Evolutionary conservation across 2,329 filamentous ascomycete genomes (phyloP), one percentile per base, ranked within the genome.

Genomic region (Aureobasidium zeae): DNA sequence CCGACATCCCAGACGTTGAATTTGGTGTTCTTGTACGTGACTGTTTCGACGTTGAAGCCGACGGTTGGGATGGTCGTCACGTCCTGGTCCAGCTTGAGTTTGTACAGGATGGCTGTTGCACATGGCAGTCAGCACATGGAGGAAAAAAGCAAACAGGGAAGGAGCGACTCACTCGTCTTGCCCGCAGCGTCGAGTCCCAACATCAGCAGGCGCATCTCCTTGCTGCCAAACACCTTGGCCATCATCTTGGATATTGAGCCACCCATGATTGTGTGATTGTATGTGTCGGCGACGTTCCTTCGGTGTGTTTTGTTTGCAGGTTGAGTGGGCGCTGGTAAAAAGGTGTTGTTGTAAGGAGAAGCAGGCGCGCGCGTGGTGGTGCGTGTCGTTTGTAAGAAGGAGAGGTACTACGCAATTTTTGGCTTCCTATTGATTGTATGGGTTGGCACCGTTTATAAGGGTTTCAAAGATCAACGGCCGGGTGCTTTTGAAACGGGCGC

Each of bases 1-100:
- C 91, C 91, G 63, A 98, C 91, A 75, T 96, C 91, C 91, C 91
- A 98, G 66, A 98, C 91, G 68, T 89, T 96, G 78, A 98, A 98
- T 68, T 94, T 87, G 62, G 94, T 95, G 80, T 98, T 98, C 80
- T 95, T 95, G 78, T 96, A 96, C 68, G 94, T 88, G 68, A 98
- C 91, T 45, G 91, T 96, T 79, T 98, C 91, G 68, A 98, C 91
- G 75, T 98, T 98, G 82, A 98, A 98, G 62, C 91, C 91, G 63
- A 96, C 94, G 63, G 91, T 98, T 57, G 91, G 91, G 63, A 98
- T 98, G 57, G 91, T 98, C 64, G 91, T 96, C 67, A 96, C 91
- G 66, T 94, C 91, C 76, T 95, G 84, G 72, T 91, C 89, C 63
- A 98, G 85, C 80, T 98, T 98, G 69, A 98, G 81, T 79, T 98